Conservation (phyloP, 192 early-diverging fungal genomes). For the Podochytrium sp. region DNA sequence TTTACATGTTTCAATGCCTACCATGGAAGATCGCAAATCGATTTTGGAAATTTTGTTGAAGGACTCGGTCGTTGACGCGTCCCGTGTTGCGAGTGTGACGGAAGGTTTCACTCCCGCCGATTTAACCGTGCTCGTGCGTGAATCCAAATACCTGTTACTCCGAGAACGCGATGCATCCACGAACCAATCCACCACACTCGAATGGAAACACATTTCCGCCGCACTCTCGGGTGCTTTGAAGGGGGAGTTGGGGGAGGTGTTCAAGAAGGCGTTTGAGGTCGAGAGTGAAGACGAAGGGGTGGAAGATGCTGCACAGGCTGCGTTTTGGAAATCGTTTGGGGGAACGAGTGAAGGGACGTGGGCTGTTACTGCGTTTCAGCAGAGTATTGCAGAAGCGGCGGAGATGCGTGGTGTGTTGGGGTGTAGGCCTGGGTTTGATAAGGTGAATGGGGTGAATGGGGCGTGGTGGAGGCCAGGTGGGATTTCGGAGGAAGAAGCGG, state of each 20-base stretch:
- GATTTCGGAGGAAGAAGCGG: constrained; percentile 27
- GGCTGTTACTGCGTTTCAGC: neutral
- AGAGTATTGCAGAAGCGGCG: constrained; percentile 1
- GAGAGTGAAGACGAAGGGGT: neutral
- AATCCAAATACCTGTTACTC: constrained; percentile 8
- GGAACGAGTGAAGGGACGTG: neutral
- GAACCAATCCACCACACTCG: neutral
- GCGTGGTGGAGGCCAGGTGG: constrained; percentile 44
- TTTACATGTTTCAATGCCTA: constrained; percentile 65
- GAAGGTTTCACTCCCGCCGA: constrained; percentile 73
- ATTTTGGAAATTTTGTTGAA: constrained; percentile 57
- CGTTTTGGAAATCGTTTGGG: constrained; percentile 24
- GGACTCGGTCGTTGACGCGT: constrained; percentile 48
- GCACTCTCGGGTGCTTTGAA: constrained; percentile 25
- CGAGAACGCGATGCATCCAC: neutral
- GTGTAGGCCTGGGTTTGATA: neutral
- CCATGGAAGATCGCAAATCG: constrained; percentile 49
- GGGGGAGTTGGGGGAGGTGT: neutral
- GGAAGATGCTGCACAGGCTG: neutral
- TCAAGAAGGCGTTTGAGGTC: constrained; percentile 21
- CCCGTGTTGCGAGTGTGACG: constrained; percentile 55
- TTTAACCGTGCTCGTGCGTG: constrained; percentile 41
- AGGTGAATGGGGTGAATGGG: neutral
- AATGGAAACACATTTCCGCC: constrained; percentile 35
- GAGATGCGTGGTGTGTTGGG: neutral